Conservation (phyloP, 805 yeast genomes). For the Yamadazyma ubonensis region DNA sequence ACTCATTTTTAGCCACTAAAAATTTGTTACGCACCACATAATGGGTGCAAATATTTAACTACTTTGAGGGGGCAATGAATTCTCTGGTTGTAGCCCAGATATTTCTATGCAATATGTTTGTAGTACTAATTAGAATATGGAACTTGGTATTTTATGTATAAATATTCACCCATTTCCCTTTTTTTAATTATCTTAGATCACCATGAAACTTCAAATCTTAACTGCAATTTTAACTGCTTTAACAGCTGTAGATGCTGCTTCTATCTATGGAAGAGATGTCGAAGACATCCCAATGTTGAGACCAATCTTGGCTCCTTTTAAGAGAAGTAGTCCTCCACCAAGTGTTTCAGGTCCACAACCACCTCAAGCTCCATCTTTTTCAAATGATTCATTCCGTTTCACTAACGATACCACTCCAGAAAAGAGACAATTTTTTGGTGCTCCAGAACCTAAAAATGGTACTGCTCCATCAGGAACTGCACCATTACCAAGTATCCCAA, state of each 20-base stretch:
- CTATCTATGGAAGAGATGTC: constrained; percentile 5
- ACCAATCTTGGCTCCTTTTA: constrained; percentile 3
- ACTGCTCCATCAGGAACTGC: neutral
- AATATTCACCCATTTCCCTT: neutral
- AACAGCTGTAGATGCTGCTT: constrained; percentile 7
- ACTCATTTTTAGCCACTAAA: no score
- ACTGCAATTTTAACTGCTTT: constrained; percentile 6
- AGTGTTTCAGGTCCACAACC: neutral
- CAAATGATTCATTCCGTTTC: no score
- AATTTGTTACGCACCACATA: no score
- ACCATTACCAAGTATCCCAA: no score
- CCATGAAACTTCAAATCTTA: constrained; percentile 9
- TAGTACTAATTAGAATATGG: no score
- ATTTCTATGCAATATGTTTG: no score
- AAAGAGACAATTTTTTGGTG: no score
- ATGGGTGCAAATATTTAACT: no score
- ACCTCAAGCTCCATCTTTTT: neutral
- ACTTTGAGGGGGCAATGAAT: no score
- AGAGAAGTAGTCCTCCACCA: constrained; percentile 4
- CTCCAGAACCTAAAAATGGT: neutral
- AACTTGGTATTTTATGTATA: no score
- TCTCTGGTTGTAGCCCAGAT: no score
- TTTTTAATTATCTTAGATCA: neutral
- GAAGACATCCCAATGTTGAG: constrained; percentile 6
- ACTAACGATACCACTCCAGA: no score